A percentile compares a stretch with the other conserved stretches of the same genome.
Conservation (phyloP, 345 rosid species). For the Brassica nigra region DNA sequence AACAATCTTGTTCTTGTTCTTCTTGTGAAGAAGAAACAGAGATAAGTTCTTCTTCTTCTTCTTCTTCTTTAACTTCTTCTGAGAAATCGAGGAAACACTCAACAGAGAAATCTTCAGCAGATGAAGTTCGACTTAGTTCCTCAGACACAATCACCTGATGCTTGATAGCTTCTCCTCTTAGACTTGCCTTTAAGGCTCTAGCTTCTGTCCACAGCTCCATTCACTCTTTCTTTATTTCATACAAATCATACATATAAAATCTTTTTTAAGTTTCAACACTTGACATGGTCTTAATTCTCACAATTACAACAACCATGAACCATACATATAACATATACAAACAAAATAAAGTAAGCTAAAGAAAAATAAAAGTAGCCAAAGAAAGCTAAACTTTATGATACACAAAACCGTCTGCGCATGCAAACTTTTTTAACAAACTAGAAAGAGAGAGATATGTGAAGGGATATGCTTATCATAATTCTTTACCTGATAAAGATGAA, state of each 20-base stretch:
- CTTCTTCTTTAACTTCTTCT: constrained; percentile 45
- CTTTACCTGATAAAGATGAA: constrained; percentile 39
- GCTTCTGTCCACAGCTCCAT: constrained; percentile 66
- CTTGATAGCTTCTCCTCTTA: constrained; percentile 48
- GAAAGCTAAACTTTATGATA: constrained; percentile 14
- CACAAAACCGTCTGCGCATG: constrained; percentile 23
- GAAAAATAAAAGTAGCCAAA: background rate
- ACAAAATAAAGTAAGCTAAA: too few relatives aligned
- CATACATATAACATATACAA: constrained; percentile 17
- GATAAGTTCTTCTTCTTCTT: constrained; percentile 30
- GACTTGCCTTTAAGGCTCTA: constrained; percentile 61
- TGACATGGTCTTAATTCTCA: constrained; percentile 10
- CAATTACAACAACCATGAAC: constrained; percentile 34
- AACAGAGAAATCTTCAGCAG: constrained; percentile 63
- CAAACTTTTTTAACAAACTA: constrained; percentile 15
- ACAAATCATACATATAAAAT: constrained; percentile 21
- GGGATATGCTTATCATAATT: constrained; percentile 10
- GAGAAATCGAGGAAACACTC: constrained; percentile 75
- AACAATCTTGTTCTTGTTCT: constrained; percentile 37
- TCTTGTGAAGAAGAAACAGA: constrained; percentile 55
- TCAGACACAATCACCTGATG: constrained; percentile 43
- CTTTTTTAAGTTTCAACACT: constrained; percentile 21
- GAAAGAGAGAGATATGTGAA: constrained; percentile 6
- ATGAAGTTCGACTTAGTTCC: constrained; percentile 41
- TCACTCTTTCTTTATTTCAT: constrained; percentile 20